Evolutionary conservation across 1,139 yeast species (phyloP).

Genomic region (Suhomyces taliae): DNA sequence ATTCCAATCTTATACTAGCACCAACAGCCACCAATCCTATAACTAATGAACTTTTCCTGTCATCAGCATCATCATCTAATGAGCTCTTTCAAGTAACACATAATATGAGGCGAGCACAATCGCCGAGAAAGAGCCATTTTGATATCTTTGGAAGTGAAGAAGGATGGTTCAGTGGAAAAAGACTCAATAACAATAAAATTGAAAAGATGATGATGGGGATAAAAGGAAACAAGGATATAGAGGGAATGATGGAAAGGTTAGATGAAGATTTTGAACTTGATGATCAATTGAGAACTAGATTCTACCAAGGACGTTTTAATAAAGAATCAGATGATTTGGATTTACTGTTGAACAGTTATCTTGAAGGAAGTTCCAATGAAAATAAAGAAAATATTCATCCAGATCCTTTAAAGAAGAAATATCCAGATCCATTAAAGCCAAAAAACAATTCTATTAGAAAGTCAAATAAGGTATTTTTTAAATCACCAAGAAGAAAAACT

Average conservation of each 20-base stretch:
- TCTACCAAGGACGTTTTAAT: slow-evolving; percentile 40
- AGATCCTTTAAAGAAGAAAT: not conserved
- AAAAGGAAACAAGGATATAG: slow-evolving; percentile 1
- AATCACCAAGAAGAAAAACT: slow-evolving; percentile 20
- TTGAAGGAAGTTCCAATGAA: slow-evolving; percentile 20
- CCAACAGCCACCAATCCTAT: slow-evolving; percentile 4
- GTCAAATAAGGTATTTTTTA: slow-evolving; percentile 24
- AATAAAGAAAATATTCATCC: slow-evolving; percentile 38
- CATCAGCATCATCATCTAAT: slow-evolving; percentile 17
- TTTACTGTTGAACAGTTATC: slow-evolving; percentile 27
- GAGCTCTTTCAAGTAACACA: slow-evolving; percentile 45
- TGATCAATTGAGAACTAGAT: slow-evolving; percentile 48
- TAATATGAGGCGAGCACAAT: slow-evolving; percentile 16
- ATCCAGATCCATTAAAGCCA: slow-evolving; percentile 30
- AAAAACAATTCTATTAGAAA: slow-evolving; percentile 24
- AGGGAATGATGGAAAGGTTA: slow-evolving; percentile 12
- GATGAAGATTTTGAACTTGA: slow-evolving; percentile 29
- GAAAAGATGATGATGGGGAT: slow-evolving; percentile 34
- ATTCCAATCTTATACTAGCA: slow-evolving; percentile 5
- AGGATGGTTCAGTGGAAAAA: slow-evolving; percentile 16
- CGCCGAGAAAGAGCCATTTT: slow-evolving; percentile 5
- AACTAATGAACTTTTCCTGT: slow-evolving; percentile 5
- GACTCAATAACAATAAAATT: slow-evolving; percentile 37
- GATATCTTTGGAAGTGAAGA: slow-evolving; percentile 9
- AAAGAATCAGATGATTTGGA: slow-evolving; percentile 29